These are phyloP conservation scores for Alternaria sp. DNA, from an alignment of 2,329 filamentous ascomycete species.

Conservation along the genomic window DNA sequence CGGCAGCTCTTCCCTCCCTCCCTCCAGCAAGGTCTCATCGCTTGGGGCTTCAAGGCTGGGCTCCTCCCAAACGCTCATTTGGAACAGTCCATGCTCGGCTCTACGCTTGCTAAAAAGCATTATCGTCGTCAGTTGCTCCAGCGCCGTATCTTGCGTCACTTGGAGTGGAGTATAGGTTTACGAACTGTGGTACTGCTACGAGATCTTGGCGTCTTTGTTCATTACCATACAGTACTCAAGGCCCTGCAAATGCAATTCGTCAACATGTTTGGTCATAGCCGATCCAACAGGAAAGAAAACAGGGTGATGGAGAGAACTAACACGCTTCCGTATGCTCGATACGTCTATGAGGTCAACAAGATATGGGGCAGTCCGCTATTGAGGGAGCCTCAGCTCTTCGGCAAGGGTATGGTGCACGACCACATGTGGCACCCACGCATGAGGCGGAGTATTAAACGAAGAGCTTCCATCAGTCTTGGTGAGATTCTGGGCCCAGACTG, in stretches of 20 bases:
- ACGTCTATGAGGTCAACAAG: slow-evolving; percentile 39
- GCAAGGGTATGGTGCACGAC: slow-evolving; percentile 13
- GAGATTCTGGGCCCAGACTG: slow-evolving; percentile 19
- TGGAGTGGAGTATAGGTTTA: slow-evolving; percentile 44
- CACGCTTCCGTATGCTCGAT: slow-evolving; percentile 29
- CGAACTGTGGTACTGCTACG: slow-evolving; percentile 40
- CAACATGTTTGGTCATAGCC: slow-evolving; percentile 42
- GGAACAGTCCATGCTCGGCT: slow-evolving; percentile 38
- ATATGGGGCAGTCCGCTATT: slow-evolving; percentile 43
- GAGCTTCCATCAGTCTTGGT: slow-evolving; percentile 13
- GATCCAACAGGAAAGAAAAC: slow-evolving; percentile 35
- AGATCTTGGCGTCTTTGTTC: slow-evolving; percentile 39
- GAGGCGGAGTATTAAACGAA: slow-evolving; percentile 15
- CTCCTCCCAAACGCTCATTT: slow-evolving; percentile 34
- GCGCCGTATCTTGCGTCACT: slow-evolving; percentile 27
- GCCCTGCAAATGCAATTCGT: slow-evolving; percentile 40
- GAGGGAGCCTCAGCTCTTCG: slow-evolving; percentile 31
- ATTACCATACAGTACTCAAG: slow-evolving; percentile 37
- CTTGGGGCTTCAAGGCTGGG: slow-evolving; percentile 48
- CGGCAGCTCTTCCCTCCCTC: slow-evolving; percentile 35
- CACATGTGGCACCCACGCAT: slow-evolving; percentile 32
- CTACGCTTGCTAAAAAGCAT: slow-evolving; percentile 34
- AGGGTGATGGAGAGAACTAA: slow-evolving; percentile 37
- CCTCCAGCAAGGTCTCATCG: slow-evolving; percentile 43
- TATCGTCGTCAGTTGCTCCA: slow-evolving; percentile 34